Percentiles rank a stretch among this genome's conserved stretches.
Evolutionary conservation across 2,329 filamentous ascomycete species (phyloP).

Genomic region (Raffaelea arxii): DNA sequence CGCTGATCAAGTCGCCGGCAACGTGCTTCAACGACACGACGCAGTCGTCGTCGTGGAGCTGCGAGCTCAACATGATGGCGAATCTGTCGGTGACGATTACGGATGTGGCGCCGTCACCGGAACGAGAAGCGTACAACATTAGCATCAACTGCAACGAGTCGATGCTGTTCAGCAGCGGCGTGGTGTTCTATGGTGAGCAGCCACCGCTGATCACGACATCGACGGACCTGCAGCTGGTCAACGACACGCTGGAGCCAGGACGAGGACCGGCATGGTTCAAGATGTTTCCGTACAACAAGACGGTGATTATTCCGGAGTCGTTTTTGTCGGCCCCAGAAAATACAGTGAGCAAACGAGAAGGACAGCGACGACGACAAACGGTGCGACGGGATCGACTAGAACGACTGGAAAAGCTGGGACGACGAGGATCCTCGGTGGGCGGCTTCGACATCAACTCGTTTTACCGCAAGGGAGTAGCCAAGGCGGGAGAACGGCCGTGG

Average conservation of each 20-base stretch:
- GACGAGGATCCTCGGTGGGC: not conserved
- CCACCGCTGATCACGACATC: conserved; percentile 33
- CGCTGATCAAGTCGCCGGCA: conserved; percentile 37
- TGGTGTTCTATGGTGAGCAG: conserved; percentile 44
- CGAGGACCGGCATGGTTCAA: conserved; percentile 46
- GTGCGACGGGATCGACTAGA: not conserved
- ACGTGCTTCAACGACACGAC: conserved; percentile 47
- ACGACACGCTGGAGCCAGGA: conserved; percentile 35
- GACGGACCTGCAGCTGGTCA: conserved; percentile 35
- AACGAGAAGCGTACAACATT: conserved; percentile 27
- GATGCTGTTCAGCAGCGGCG: conserved; percentile 22
- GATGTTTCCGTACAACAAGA: conserved; percentile 44
- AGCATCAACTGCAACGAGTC: conserved; percentile 28
- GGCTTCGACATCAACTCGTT: conserved; percentile 11
- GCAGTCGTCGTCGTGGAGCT: conserved; percentile 54
- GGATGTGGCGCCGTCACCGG: conserved; percentile 17
- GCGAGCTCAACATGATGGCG: conserved; percentile 38
- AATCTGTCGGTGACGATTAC: conserved; percentile 27
- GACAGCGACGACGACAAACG: conserved; percentile 10
- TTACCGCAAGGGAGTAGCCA: conserved; percentile 28
- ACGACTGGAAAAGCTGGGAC: not conserved
- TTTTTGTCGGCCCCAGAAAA: conserved; percentile 18
- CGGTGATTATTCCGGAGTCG: conserved; percentile 39
- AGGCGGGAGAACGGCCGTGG: conserved; percentile 44
- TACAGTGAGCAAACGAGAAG: conserved; percentile 12